Base-by-base conservation (phyloP, 2,329 filamentous ascomycete species). In the Botrytis porri region DNA sequence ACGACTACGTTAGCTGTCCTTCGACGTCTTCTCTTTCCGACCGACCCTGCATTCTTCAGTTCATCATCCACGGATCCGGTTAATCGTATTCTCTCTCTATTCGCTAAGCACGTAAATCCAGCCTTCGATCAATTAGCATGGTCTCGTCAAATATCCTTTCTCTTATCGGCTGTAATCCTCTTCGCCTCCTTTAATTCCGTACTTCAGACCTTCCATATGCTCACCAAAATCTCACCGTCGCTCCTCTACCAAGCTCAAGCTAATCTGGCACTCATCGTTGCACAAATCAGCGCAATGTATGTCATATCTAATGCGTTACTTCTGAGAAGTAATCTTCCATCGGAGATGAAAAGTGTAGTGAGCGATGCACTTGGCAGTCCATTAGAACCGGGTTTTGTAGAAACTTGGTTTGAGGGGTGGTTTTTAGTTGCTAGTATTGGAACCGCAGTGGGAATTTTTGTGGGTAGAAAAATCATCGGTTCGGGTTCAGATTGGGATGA, bases 391-490 rank as follows among this genome's bases (percentile, higher is more conserved):
- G 85, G 85, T 0, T 93, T 93, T 78, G 91, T 93, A 8, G 90
- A 97, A 78, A 86, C 88, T 43, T 97, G 94, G 94, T 97, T 97
- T 77, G 94, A 97, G 81, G 90, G 89, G 12, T 95, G 93, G 90
- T 97, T 97, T 81, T 82, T 97, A 72, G 80, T 90, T 4, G 91
- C 91, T 8, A 92, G 90, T 75, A 83, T 85, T 0, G 79, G 87
- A 20, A 96, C 93, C 1, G 89, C 86, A 1, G 79, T 88, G n/a
- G 93, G 92, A 0, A 89, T 97, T 35, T 93, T 91, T 86, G 80
- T 94, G 6, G 92, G 92, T 0, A 86, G 89, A 75, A 90, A 88
- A 79, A 83, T 93, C 79, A 74, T 83, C 80, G 77, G 84, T 76
- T 77, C 83, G 5, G 85, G 85, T 39, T 83, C 83, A 75, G 88